Base-by-base conservation (phyloP, 2,329 filamentous ascomycete genomes). In the Alternaria gaisen region DNA sequence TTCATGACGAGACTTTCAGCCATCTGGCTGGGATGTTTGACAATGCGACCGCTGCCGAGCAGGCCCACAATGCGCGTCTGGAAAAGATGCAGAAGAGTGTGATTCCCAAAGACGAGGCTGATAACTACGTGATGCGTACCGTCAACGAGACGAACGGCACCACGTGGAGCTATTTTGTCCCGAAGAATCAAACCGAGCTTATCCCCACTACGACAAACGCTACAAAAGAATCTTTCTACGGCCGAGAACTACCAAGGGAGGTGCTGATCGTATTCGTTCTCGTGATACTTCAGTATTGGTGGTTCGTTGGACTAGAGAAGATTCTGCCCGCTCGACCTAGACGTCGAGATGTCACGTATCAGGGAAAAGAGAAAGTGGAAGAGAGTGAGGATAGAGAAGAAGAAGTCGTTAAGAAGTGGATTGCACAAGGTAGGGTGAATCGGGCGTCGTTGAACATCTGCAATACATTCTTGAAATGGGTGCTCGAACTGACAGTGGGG, bases 401-500 rank as follows among this genome's bases (percentile, higher is more conserved):
- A 58, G 64, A 63, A 24, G 54, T 68, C 2, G 65, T 68, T 6
- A 60, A 67, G 56, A 67, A 61, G 42, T 65, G 62, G 66, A 63
- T 67, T 41, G 64, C 64, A 40, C 61, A 67, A 34, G 64, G 64
- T 1, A 52, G 58, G 51, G 62, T 67, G 0, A 53, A 54, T 4
- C 64, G 66, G 8, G 59, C 66, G 7, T 67, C 61, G 20, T 47
- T 68, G 24, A 67, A 62, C 46, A 65, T 62, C 57, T 58, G 64
- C 24, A 67, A 67, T 32, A 67, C 64, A 3, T 60, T 68, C 16
- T 36, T 67, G 12, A 68, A 68, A 58, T 67, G 61, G 66, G 34
- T 62, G 3, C 32, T 68, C 11, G 55, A 62, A 8, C 34, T 67
- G 66, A 63, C 60, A 7, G 42, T 68, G 6, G 62, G 64, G 6